phyloP scores from a whole-genome alignment of 1,284 basidiomycete species.

The Moesziomyces sp. region DNA sequence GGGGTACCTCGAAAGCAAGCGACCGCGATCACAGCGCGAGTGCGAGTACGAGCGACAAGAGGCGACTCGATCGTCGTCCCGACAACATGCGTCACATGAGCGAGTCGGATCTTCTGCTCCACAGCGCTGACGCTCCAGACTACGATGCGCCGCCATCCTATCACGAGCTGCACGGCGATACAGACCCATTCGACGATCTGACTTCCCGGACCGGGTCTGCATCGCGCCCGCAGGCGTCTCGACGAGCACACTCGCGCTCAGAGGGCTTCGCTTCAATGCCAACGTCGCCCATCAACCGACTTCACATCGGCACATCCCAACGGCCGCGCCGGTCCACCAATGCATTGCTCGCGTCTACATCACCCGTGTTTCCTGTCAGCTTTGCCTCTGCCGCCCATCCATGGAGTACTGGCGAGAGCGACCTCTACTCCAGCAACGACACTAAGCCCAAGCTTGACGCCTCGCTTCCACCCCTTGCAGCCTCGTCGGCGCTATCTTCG shows the following conservation, averaged over 20 bases:
- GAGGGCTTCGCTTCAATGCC: slow-evolving; percentile 21
- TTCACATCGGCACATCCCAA: background rate
- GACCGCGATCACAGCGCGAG: background rate
- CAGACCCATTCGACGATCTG: slow-evolving; percentile 18
- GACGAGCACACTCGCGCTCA: background rate
- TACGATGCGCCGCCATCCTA: slow-evolving; percentile 33
- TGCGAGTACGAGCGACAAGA: background rate
- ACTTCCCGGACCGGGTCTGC: background rate
- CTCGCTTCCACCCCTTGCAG: slow-evolving; percentile 7
- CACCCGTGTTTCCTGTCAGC: slow-evolving; percentile 5
- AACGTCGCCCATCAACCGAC: slow-evolving; percentile 13
- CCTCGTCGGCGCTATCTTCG: slow-evolving; percentile 19
- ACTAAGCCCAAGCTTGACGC: slow-evolving; percentile 4
- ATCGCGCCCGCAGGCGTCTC: slow-evolving; percentile 7
- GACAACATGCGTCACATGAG: slow-evolving; percentile 15
- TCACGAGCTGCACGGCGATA: slow-evolving; percentile 31
- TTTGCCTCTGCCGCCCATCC: slow-evolving; percentile 1
- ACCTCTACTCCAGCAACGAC: slow-evolving; percentile 9
- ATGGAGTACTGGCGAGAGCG: slow-evolving; percentile 6
- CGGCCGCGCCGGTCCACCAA: slow-evolving; percentile 17
- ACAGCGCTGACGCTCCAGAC: slow-evolving; percentile 6
- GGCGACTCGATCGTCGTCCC: background rate
- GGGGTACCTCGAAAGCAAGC: background rate
- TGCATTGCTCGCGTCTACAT: slow-evolving; percentile 1
- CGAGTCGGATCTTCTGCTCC: slow-evolving; percentile 27